Evolutionary conservation across 345 rosid species (phyloP).

Genomic region (Eucalyptus brandiana): DNA sequence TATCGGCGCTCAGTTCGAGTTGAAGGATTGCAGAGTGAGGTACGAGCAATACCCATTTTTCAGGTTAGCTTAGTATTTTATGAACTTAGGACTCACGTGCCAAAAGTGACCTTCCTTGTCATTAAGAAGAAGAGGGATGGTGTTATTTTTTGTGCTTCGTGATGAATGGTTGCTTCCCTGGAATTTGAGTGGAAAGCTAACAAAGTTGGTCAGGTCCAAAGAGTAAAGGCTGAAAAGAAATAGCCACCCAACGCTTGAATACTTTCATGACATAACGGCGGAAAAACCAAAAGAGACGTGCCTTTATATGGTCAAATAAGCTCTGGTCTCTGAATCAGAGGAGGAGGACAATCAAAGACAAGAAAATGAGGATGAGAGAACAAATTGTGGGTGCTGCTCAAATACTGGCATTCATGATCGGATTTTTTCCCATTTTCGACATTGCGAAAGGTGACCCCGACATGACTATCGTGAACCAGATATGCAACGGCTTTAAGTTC

Average conservation of each 20-base stretch:
- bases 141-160: neutral
- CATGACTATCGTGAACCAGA: neutral
- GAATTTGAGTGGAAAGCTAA: neutral
- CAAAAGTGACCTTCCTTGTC: neutral
- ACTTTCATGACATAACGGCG: neutral
- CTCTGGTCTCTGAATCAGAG: neutral
- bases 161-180: neutral
- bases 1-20: neutral
- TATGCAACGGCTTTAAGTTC: neutral
- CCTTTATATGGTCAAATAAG: neutral
- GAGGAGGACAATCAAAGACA: neutral
- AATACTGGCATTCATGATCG: neutral
- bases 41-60: neutral
- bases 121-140: neutral
- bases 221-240: neutral
- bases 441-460: accelerated
- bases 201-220: neutral
- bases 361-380: neutral
- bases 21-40: neutral
- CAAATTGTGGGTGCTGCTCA: neutral
- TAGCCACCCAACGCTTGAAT: neutral
- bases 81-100: neutral
- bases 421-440: neutral
- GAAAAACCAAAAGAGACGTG: neutral
- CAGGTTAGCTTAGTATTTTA: too few species aligned